Percentiles rank a stretch among this genome's conserved stretches.
These are phyloP conservation scores for Starmera amethionina DNA, from an alignment of 805 yeast species.

Conservation along the genomic window DNA sequence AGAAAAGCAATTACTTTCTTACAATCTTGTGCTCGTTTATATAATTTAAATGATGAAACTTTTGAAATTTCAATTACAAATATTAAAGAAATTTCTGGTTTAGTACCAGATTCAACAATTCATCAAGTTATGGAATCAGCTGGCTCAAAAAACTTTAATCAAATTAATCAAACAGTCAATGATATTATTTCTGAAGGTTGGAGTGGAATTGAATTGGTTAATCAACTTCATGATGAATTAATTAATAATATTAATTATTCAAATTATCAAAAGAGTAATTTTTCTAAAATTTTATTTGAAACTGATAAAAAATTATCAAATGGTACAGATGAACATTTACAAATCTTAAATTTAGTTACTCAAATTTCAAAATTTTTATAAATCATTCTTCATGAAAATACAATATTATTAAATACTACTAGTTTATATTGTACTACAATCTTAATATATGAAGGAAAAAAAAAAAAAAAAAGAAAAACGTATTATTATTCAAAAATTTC, in stretches of 20 bases:
- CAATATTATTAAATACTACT: too few species aligned
- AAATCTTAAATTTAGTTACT: constrained; percentile 54
- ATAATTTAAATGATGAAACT: constrained; percentile 27
- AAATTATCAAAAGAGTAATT: constrained; percentile 48
- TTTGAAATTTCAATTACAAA: constrained; percentile 30
- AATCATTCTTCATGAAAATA: too few species aligned
- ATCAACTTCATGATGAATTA: constrained; percentile 62
- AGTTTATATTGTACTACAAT: too few species aligned
- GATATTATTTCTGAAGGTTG: constrained; percentile 58
- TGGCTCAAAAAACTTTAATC: constrained; percentile 21
- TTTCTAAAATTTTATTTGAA: constrained; percentile 59
- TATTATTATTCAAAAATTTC: too few species aligned
- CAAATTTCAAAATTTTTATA: constrained; percentile 33
- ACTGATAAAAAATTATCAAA: constrained; percentile 66
- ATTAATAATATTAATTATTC: constrained; percentile 42
- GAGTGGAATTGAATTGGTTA: constrained; percentile 65
- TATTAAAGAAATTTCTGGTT: constrained; percentile 69
- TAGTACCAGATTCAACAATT: constrained; percentile 45
- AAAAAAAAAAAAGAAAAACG: neutral
- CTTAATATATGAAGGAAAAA: neutral
- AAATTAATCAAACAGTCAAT: constrained; percentile 34
- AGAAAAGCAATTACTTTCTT: constrained; percentile 86
- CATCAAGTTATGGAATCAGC: constrained; percentile 29
- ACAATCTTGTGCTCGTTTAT: constrained; percentile 70
- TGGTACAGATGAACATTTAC: constrained; percentile 87